Conservation (phyloP, 2,329 filamentous ascomycete genomes). For the Catunica adiposa region DNA sequence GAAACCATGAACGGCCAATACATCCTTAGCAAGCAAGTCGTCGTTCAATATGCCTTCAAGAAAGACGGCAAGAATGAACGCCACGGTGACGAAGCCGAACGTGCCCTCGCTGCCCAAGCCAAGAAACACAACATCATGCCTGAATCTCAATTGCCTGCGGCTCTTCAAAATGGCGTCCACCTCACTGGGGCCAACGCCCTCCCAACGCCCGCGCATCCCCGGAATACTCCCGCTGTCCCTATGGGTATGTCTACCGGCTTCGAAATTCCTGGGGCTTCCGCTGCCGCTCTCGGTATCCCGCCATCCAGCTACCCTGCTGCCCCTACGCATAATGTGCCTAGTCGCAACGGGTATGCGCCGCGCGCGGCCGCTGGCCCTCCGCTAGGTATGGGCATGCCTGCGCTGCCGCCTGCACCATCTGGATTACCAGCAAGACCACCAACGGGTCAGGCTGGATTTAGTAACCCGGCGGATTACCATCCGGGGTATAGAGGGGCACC, state of each 20-base stretch:
- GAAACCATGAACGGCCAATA: constrained; percentile 91
- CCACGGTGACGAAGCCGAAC: constrained; percentile 85
- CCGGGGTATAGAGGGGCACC: constrained; percentile 27
- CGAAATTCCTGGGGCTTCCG: neutral
- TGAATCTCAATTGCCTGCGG: constrained; percentile 58
- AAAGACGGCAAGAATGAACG: constrained; percentile 96
- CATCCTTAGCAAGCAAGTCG: constrained; percentile 90
- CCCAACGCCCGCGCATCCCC: constrained; percentile 16
- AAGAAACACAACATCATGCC: constrained; percentile 87
- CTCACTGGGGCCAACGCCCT: constrained; percentile 16
- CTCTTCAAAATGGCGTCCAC: constrained; percentile 37
- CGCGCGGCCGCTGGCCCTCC: constrained; percentile 14
- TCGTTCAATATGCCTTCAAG: constrained; percentile 97
- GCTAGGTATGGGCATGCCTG: constrained; percentile 14
- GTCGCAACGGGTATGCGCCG: constrained; percentile 3
- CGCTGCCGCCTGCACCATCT: constrained; percentile 32
- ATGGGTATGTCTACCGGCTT: constrained; percentile 21
- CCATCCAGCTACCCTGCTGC: neutral
- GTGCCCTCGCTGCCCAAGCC: constrained; percentile 78
- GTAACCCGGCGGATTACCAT: constrained; percentile 33
- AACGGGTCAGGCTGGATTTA: constrained; percentile 24
- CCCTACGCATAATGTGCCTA: neutral
- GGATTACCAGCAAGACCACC: constrained; percentile 30
- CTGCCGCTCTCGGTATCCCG: constrained; percentile 22
- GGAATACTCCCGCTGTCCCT: constrained; percentile 20